Conservation (phyloP, 31 red algal species). For the Pterothamnion heteromorphum region DNA sequence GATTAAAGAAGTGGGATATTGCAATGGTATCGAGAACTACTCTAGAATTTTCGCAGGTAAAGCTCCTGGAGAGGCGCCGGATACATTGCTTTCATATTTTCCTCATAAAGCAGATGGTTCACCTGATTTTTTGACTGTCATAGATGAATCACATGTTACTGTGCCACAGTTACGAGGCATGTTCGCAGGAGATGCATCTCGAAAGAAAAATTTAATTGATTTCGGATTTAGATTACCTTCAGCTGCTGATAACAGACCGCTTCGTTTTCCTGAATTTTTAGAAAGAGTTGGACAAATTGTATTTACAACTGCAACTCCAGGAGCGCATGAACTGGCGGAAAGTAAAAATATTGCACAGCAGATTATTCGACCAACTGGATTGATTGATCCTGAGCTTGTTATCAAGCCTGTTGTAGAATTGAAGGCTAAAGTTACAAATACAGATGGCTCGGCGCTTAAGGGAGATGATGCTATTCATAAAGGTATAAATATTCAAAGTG, state of each 20-base stretch:
- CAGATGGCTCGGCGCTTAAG: too few species aligned
- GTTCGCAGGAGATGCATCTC: constrained; percentile 65
- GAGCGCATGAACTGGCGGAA: constrained; percentile 58
- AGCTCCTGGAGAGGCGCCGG: constrained; percentile 43
- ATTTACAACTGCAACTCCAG: constrained; percentile 84
- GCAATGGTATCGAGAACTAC: constrained; percentile 85
- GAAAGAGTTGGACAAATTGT: constrained; percentile 60
- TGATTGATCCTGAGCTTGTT: constrained; percentile 75
- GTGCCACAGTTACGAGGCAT: constrained; percentile 82
- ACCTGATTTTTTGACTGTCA: constrained; percentile 62
- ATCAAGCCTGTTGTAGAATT: not conserved
- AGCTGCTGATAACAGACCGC: constrained; percentile 76
- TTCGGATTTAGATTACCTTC: constrained; percentile 86
- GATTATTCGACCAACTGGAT: constrained; percentile 81
- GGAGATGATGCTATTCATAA: too few species aligned
- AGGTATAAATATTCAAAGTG: not conserved
- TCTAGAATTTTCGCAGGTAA: constrained; percentile 59
- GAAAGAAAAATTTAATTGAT: constrained; percentile 72
- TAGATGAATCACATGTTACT: constrained; percentile 90
- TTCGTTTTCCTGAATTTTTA: constrained; percentile 74
- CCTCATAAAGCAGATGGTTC: constrained; percentile 49
- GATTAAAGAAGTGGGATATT: constrained; percentile 76
- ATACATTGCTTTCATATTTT: constrained; percentile 79
- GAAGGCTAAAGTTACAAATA: too few species aligned
- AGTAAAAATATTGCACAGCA: constrained; percentile 54